Conservation (phyloP, 2,329 filamentous ascomycete genomes). For the Lasiodiplodia sp. region DNA sequence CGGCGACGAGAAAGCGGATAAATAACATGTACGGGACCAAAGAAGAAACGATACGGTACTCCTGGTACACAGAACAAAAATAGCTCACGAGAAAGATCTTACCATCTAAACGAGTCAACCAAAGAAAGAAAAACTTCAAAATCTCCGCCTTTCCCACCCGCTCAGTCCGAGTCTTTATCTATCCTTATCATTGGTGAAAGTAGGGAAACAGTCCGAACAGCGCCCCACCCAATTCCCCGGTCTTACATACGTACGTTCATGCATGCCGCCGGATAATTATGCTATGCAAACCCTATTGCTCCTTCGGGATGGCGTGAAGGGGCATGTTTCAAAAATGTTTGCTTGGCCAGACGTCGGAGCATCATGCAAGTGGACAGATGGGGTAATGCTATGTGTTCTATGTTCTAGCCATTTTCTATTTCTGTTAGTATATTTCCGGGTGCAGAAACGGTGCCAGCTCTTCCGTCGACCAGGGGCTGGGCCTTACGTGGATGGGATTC, state of each 20-base stretch:
- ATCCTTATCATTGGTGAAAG: constrained; percentile 1
- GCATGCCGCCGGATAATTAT: constrained; percentile 15
- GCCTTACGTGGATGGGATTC: background rate
- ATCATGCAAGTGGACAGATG: constrained; percentile 10
- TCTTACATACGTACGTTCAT: background rate
- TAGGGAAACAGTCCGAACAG: background rate
- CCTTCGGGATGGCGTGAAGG: constrained; percentile 4
- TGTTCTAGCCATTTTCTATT: background rate
- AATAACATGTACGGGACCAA: background rate
- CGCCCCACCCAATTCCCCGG: background rate
- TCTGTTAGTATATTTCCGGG: background rate
- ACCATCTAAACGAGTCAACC: background rate
- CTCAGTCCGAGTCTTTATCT: background rate
- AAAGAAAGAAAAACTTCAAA: background rate
- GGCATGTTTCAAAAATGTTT: constrained; percentile 25
- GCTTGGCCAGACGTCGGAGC: constrained; percentile 20
- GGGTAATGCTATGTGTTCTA: background rate
- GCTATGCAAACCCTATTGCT: constrained; percentile 12
- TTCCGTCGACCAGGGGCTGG: background rate
- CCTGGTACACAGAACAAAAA: constrained; percentile 6
- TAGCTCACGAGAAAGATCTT: background rate
- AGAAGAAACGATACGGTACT: background rate
- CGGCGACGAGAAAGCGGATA: constrained; percentile 16
- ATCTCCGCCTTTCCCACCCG: background rate
- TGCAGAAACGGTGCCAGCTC: background rate